Conservation (phyloP, 2,329 filamentous ascomycete genomes). For the Neoascochyta sp. region DNA sequence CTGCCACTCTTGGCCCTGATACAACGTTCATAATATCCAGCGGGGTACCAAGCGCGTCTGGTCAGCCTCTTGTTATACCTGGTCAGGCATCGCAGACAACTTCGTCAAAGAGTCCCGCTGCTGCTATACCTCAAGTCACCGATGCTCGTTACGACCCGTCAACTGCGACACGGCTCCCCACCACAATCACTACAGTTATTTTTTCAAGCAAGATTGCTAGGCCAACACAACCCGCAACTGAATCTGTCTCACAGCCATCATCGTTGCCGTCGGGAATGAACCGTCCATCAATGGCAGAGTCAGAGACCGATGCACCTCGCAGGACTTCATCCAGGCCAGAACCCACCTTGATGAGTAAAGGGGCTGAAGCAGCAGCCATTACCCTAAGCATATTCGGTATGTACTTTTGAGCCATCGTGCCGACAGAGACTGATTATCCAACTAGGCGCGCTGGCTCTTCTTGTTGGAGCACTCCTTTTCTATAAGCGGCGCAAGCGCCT, state of each 20-base stretch:
- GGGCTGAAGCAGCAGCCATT: constrained; percentile 30
- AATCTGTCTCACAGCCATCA: not conserved
- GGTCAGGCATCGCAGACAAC: not conserved
- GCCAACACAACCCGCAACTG: constrained; percentile 1
- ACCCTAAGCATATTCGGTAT: constrained; percentile 31
- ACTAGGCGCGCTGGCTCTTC: constrained; percentile 22
- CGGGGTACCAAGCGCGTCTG: not conserved
- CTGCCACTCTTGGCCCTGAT: not conserved
- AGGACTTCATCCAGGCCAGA: constrained; percentile 5
- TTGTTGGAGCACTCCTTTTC: constrained; percentile 20
- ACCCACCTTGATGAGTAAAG: constrained; percentile 21
- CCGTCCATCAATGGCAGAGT: constrained; percentile 1
- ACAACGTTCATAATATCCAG: not conserved
- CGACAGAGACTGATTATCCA: constrained; percentile 3
- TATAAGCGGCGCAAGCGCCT: constrained; percentile 23
- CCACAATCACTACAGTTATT: constrained; percentile 1
- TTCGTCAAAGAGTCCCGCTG: constrained; percentile 10
- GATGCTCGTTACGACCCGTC: not conserved
- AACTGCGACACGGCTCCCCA: constrained; percentile 2
- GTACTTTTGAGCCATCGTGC: not conserved
- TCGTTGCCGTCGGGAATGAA: not conserved
- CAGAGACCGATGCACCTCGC: constrained; percentile 6
- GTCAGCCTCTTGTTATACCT: not conserved
- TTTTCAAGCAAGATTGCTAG: constrained; percentile 5
- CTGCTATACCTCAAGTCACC: constrained; percentile 10